Evolutionary conservation across 192 early-diverging fungal species (phyloP).

Genomic region (Backusella liffmaniae): DNA sequence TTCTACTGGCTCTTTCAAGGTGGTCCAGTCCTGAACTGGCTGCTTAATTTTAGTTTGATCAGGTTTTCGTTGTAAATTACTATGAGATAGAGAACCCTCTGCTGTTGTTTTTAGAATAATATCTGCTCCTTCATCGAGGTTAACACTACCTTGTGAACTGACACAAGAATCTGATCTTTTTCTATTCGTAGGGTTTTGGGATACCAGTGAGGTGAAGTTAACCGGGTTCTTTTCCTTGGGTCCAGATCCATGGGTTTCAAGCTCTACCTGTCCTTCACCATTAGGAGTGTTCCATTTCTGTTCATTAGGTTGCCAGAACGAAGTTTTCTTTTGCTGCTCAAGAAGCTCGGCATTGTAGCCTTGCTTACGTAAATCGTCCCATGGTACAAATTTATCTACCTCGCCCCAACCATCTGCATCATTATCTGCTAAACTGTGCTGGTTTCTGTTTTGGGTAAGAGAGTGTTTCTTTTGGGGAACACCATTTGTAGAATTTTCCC

Average conservation of each 20-base stretch:
- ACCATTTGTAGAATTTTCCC: neutral
- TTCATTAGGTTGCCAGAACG: slow-evolving; percentile 23
- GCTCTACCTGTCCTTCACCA: neutral
- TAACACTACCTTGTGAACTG: neutral
- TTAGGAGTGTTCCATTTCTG: slow-evolving; percentile 20
- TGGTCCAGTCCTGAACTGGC: neutral
- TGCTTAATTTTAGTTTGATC: neutral
- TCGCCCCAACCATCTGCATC: slow-evolving; percentile 28
- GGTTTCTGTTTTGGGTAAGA: neutral
- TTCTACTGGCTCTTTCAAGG: neutral
- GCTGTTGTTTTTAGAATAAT: neutral
- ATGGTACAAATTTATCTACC: slow-evolving; percentile 16
- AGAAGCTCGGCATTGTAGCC: slow-evolving; percentile 32
- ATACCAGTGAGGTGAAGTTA: neutral
- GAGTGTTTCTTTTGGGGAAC: neutral
- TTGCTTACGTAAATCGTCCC: slow-evolving; percentile 25
- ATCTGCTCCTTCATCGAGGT: neutral
- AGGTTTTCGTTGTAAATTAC: neutral
- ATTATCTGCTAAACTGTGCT: neutral
- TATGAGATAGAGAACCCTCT: neutral
- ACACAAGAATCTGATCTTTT: neutral
- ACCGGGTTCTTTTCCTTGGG: neutral
- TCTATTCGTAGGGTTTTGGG: neutral
- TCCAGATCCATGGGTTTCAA: neutral
- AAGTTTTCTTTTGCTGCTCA: slow-evolving; percentile 29